Evolutionary conservation across 176 grass and related monocot genomes (phyloP).

Genomic region (Oryza nivara): DNA sequence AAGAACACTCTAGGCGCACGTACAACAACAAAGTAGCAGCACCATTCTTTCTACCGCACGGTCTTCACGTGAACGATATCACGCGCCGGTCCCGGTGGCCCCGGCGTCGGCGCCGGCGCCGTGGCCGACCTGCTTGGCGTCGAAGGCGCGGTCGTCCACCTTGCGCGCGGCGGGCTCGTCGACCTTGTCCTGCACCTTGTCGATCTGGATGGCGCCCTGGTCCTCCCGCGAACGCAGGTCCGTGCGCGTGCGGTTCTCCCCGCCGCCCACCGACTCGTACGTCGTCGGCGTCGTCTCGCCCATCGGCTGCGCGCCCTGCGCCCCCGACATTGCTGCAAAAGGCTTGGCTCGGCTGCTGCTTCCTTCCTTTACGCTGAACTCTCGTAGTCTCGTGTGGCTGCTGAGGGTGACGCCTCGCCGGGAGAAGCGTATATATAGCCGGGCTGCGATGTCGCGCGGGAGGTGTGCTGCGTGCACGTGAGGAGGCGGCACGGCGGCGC

Average conservation of each 20-base stretch:
- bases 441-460: neutral
- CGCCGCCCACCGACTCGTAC: constrained; percentile 67
- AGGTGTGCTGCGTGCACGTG: neutral
- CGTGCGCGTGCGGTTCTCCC: constrained; percentile 54
- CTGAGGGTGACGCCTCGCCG: neutral
- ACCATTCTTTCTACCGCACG: no score
- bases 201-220: constrained; percentile 66
- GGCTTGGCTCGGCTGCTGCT: neutral
- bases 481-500: neutral
- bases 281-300: constrained; percentile 57
- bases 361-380: neutral
- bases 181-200: constrained; percentile 69
- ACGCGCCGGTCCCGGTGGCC: constrained; percentile 42
- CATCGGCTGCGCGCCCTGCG: constrained; percentile 57
- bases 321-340: constrained; percentile 45
- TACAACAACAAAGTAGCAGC: neutral
- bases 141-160: constrained; percentile 38
- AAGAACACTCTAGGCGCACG: neutral
- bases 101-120: constrained; percentile 17
- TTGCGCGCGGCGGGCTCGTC: constrained; percentile 43
- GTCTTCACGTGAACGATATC: neutral
- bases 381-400: no score
- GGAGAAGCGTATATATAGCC: neutral
- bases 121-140: constrained; percentile 13
- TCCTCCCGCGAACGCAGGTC: constrained; percentile 59